Evolutionary conservation across 345 rosid genomes (phyloP), one percentile per base, ranked within the genome.

Genomic region (Arabis hirsuta): DNA sequence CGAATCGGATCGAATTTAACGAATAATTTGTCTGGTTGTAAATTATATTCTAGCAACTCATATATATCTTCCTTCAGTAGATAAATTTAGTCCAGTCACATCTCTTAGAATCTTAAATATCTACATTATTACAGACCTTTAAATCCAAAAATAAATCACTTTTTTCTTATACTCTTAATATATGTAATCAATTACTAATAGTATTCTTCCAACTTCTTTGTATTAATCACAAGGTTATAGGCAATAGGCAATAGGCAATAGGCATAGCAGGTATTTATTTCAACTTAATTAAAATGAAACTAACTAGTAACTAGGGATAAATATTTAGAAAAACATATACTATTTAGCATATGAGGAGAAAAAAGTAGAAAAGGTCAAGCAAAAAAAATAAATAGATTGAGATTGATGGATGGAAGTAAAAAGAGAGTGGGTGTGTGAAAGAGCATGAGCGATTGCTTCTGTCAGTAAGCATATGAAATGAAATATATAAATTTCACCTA

Each of bases 361-460:
- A 34, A 34, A 34, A 7, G 7, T 34, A 34, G 8, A 7, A 32
- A 32, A 34, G 8, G 8, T 6, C 8, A 1, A 22, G 6, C 9
- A 45, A 13, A 58, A 71, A 42, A 46, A 55, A 59, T 12, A 46
- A 55, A 59, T 12, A 47, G 59, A 69, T 63, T 47, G 48, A 70
- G 75, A 69, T 64, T 76, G 75, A 76, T 76, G 76, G 76, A 63
- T 57, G 72, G 62, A 59, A 65, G 62, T 47, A 48, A 71, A 64
- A 71, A 58, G 62, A 71, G 73, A 65, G 47, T 32, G 75, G 62
- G 72, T 57, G 57, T 64, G 43, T 48, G 22, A 39, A 71, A 71
- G 76, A 50, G 80, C 67, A 70, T 57, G 76, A 71, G 67, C 38
- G 76, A 58, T 76, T 76, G 80, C 80, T 76, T 70, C 80, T 76